These are phyloP conservation scores for Ascoidea tarda DNA, from an alignment of 805 yeast species.

Conservation along the genomic window DNA sequence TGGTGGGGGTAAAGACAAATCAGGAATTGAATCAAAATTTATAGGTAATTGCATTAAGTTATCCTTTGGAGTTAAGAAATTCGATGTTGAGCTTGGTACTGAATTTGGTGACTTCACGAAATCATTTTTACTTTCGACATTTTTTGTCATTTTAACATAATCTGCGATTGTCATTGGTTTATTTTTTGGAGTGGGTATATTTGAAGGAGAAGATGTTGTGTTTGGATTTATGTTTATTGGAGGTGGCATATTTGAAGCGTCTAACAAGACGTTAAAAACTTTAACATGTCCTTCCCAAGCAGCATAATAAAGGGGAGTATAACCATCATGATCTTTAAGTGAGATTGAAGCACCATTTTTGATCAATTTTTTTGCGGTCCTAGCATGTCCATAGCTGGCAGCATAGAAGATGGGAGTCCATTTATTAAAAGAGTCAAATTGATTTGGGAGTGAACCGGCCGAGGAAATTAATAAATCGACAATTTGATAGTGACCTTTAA, in stretches of 20 bases:
- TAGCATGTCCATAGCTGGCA: constrained; percentile 68
- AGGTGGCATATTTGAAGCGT: not conserved
- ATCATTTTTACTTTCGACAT: not conserved
- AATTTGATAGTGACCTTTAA: constrained; percentile 62
- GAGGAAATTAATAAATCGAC: constrained; percentile 55
- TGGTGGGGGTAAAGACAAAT: constrained; percentile 88
- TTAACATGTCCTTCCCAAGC: constrained; percentile 87
- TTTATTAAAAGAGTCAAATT: constrained; percentile 69
- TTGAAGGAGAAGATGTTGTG: not conserved
- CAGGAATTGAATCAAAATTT: constrained; percentile 70
- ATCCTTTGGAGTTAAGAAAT: not conserved
- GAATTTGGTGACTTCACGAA: constrained; percentile 15
- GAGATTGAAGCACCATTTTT: constrained; percentile 57
- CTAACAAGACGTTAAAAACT: constrained; percentile 57
- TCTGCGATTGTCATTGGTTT: constrained; percentile 5
- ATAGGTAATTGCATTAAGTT: constrained; percentile 2
- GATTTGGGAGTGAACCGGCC: constrained; percentile 62
- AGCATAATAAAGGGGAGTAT: constrained; percentile 75
- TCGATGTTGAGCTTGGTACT: not conserved
- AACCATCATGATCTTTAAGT: constrained; percentile 65
- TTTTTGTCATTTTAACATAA: not conserved
- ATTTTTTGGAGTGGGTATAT: not conserved
- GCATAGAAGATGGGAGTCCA: constrained; percentile 95
- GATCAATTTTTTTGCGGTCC: constrained; percentile 57
- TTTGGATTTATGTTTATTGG: constrained; percentile 1